Base-by-base conservation (phyloP, 805 yeast species). In the Isabelozyma heimii region DNA sequence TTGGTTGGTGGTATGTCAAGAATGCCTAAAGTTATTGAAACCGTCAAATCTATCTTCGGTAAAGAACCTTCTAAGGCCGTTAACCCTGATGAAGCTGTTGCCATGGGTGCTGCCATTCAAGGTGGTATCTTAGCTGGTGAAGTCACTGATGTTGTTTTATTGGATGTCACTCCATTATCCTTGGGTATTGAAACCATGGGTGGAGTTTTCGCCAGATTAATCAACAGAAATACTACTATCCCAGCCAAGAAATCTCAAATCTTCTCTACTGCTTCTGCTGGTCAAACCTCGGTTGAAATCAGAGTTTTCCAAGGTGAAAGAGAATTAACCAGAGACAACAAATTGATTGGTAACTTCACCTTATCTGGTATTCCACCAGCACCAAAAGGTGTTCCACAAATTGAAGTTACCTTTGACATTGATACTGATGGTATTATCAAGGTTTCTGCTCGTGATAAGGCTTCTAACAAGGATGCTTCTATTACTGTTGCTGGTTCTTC, bases 241-340 rank as follows among this genome's bases (percentile, higher is more conserved):
- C 97, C 97, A 73, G 90, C 97, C 63, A 89, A 90, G 84, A 91
- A 91, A 79, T 88, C 96, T 44, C 97, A 91, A 80, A 84, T 91
- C 65, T 91, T 91, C 87, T 89, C 96, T 47, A 90, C 97, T 63
- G 97, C 97, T 56, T 91, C 96, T 57, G 87, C 92, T 62, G 97
- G 97, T 70, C 97, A 90, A 81, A 90, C 97, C 57, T 87, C 96
- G 62, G 96, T 90, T 61, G 96, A 90, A 80, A 91, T 91, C 77
- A 87, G 97, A 79, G 97, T 91, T 52, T 91, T 89, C 97, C 97
- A 91, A 81, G 97, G 97, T 81, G 97, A 91, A 83, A 89, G 97
- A 82, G 97, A 91, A 79, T 85, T 91, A 68, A 96, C 92, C 66
- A 87, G 96, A 79, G 97, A 91, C 82, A 91, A 91, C 89, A 91